These are phyloP conservation scores for Ogataea populi-albae DNA, from an alignment of 805 yeast species.

Conservation along the genomic window DNA sequence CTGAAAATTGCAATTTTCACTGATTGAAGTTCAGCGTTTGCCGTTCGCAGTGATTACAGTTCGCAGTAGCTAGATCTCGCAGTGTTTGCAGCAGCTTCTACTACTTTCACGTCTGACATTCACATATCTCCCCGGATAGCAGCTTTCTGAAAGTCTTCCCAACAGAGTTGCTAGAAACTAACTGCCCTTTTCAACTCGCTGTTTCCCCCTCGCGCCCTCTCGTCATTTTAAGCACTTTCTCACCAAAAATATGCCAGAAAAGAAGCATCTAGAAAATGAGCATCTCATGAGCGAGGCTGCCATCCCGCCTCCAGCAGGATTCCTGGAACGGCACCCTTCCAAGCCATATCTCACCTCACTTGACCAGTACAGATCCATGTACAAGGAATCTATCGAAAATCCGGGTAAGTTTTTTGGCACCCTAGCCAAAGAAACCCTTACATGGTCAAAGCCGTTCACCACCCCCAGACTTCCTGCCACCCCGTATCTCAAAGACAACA, in stretches of 20 bases:
- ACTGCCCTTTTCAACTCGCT: no score
- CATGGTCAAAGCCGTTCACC: constrained; percentile 54
- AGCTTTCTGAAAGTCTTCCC: no score
- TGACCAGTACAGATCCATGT: constrained; percentile 47
- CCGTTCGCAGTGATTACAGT: no score
- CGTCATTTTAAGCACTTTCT: no score
- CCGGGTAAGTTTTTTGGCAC: constrained; percentile 56
- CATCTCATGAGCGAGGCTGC: constrained; percentile 31
- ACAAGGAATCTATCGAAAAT: constrained; percentile 54
- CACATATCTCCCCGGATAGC: no score
- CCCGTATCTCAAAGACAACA: constrained; percentile 42
- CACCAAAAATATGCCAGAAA: constrained; percentile 19
- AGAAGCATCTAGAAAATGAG: constrained; percentile 31
- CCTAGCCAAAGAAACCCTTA: constrained; percentile 46
- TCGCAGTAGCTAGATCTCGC: no score
- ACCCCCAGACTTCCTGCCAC: constrained; percentile 42
- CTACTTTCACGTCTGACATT: no score
- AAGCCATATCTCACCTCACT: constrained; percentile 47
- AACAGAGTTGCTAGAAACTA: no score
- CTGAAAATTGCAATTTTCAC: no score
- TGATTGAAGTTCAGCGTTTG: no score
- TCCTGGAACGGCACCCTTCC: constrained; percentile 40
- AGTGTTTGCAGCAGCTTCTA: no score
- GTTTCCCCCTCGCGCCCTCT: no score
- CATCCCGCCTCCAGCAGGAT: constrained; percentile 33